Evolutionary conservation across 306 rosid genomes (phyloP), one percentile per base, ranked within the genome.

Genomic region (Sphenostylis stenocarpa): DNA sequence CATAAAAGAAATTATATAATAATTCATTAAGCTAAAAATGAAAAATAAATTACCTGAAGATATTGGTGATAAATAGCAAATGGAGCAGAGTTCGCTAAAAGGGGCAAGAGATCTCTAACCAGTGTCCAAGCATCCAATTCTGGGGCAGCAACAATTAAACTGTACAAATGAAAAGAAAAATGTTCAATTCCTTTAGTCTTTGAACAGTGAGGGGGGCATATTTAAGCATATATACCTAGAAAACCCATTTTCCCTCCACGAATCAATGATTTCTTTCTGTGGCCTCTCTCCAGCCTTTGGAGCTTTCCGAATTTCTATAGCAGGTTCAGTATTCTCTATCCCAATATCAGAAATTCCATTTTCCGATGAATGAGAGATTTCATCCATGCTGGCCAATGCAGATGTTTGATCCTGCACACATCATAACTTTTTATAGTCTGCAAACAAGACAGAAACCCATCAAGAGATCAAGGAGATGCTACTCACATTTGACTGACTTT

Each of bases 31-130:
- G 48, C 43, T 17, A 44, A 56, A 47, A 29, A 38, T 28, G n/a
- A 19, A 58, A 53, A 72, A 69, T 39, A 51, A 86, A 67, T 69
- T 66, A 95, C 98, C 97, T 95, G 95, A 84, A 92, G 89, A 85
- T 87, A 90, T 78, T 92, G 98, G 77, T 95, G 98, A 87, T 90
- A 95, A 77, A 92, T 90, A 21, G 91, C 93, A 88, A 95, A 92
- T n/a, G 98, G 93, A 70, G 96, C 97, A 29, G 98, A 95, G 84
- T 88, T 89, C 51, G 98, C 79, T 53, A 92, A 45, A 57, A 89
- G 96, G 19, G 97, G 97, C 79, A 90, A 74, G 47, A 90, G 81
- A 72, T 90, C 91, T 80, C 78, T 86, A 61, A 87, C 87, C 77
- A 90, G 60, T 56, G 77, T 34, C 97, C 97, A 95, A 33, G 84